Conservation (phyloP, 441 rosid species). For the Croton laevigatus region DNA sequence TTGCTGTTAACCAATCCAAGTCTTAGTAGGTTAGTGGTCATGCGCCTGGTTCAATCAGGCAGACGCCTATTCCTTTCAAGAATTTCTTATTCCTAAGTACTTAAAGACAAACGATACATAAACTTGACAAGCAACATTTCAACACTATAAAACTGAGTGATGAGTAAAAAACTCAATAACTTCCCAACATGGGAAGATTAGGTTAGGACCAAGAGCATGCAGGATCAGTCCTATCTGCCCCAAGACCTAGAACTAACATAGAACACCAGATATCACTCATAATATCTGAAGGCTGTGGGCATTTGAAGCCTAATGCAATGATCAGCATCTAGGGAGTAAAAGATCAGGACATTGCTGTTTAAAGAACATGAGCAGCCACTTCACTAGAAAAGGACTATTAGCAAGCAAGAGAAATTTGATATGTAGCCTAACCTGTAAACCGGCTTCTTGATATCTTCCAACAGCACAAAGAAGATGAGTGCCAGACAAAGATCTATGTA, state of each 20-base stretch:
- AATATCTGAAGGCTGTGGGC: background rate
- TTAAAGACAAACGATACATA: too few species aligned
- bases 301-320: background rate
- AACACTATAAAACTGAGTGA: background rate
- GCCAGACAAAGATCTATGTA: conserved; percentile 67
- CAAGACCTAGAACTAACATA: too few species aligned
- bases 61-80: too few species aligned
- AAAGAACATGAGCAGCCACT: background rate
- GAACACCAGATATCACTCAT: background rate
- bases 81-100: too few species aligned
- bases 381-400: background rate
- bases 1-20: background rate
- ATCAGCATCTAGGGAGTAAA: background rate
- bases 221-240: too few species aligned
- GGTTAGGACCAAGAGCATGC: too few species aligned
- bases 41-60: too few species aligned
- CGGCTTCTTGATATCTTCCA: conserved; percentile 97
- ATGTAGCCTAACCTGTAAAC: conserved; percentile 78
- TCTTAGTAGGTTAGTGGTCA: background rate
- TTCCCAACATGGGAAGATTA: too few species aligned
- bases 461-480: conserved; percentile 97
- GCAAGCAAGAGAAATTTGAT: conserved; percentile 2
- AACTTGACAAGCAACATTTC: background rate
- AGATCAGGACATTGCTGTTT: background rate
- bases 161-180: background rate